phyloP scores from a whole-genome alignment of 768 basidiomycete genomes.

The Tricholoma terreum region DNA sequence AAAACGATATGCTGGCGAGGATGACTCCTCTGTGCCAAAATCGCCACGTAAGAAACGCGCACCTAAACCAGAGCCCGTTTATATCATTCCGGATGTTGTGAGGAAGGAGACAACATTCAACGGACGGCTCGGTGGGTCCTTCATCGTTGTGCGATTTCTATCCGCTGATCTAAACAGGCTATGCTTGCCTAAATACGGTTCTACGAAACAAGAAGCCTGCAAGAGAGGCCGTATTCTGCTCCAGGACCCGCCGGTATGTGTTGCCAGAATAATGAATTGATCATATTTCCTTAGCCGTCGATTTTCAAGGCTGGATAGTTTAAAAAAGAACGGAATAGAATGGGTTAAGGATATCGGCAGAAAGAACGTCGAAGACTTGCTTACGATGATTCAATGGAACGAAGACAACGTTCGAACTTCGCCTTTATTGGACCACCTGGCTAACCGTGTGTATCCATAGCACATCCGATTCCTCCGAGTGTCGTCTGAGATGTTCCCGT shows the following conservation, averaged over 20 bases:
- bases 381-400: slow-evolving; percentile 85
- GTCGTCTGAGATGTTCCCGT: slow-evolving; percentile 93
- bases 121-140: slow-evolving; percentile 52
- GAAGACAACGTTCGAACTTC: slow-evolving; percentile 61
- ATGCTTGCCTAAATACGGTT: slow-evolving; percentile 86
- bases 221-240: slow-evolving; percentile 68
- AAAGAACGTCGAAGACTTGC: slow-evolving; percentile 71
- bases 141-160: background rate
- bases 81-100: slow-evolving; percentile 71
- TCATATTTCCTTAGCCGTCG: slow-evolving; percentile 5
- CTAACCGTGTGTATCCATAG: slow-evolving; percentile 23
- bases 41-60: slow-evolving; percentile 21
- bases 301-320: slow-evolving; percentile 61
- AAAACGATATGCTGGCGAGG: background rate
- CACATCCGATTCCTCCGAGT: slow-evolving; percentile 84
- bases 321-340: slow-evolving; percentile 77
- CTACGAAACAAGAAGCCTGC: slow-evolving; percentile 69
- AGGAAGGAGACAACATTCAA: slow-evolving; percentile 64
- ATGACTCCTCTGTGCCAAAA: slow-evolving; percentile 8
- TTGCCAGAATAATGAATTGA: background rate
- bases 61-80: slow-evolving; percentile 48
- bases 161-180: slow-evolving; percentile 37
- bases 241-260: slow-evolving; percentile 58
- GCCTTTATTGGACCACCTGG: background rate
- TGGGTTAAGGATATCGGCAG: slow-evolving; percentile 79